Evolutionary conservation across 805 yeast genomes (phyloP), one percentile per base, ranked within the genome.

Genomic region (Candida easanensis): DNA sequence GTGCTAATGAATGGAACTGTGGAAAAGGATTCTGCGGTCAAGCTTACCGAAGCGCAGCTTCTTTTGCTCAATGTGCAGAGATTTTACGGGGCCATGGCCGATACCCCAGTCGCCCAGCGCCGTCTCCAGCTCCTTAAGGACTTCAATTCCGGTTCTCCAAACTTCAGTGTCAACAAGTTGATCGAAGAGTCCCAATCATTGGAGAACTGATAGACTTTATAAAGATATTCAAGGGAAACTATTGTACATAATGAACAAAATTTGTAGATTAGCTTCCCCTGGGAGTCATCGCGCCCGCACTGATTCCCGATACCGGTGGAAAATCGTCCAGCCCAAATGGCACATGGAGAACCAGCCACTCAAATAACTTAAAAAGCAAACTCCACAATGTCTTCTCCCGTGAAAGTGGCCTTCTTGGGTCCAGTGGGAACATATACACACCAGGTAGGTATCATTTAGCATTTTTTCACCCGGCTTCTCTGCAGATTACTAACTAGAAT

Each of bases 401-500:
- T 36, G 13, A 78, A 68, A 52, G 82, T 85, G 4, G 88, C 87
- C 3, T 91, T 78, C 56, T 65, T 91, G 39, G 99, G 98, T 0
- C 99, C 99, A 0, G 70, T 70, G 39, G 97, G 97, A 2, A 91
- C 97, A 1, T 93, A 88, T 63, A 86, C 98, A 2, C 95, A 91
- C 54, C 95, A 89, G 65, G 93, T 71, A 32, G 46, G 69, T 25
- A 3, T 11, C 15, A 23, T 30, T 2, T 20, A 4, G 14, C 14
- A 4, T n/a, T 19, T 18, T 20, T 31, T 16, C n/a, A 7, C 16
- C 21, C 15, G n/a, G 17, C 16, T 14, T 14, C 8, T 32, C 25
- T 25, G 33, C n/a, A 18, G 27, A n/a, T 34, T 28, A 41, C 38
- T 14, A 30, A 19, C 22, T 4, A 7, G 5, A 5, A 34, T 16